Evolutionary conservation across 495 filamentous ascomycete genomes (phyloP), one percentile per base, ranked within the genome.

Genomic region (Xylaria palmicola): DNA sequence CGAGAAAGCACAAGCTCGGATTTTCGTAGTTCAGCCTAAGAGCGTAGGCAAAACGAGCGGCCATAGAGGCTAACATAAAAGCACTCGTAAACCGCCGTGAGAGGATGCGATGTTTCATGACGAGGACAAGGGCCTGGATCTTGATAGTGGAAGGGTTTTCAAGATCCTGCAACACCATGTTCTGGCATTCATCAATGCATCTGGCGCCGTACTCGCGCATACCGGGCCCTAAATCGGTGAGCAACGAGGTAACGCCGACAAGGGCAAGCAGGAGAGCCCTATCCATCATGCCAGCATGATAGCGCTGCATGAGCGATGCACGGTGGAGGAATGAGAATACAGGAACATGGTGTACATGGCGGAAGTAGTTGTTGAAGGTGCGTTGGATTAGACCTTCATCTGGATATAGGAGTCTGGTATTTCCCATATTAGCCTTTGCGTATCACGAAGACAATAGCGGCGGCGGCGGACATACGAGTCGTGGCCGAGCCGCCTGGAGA

Each of bases 281-380:
- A 60, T 81, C 77, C 63, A 81, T 74, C 48, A 74, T 73, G 20
- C 77, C 78, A n/a, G 78, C 74, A 56, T 81, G 74, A 63, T 78
- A 80, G 0, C 76, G 73, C 34, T 82, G 76, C 79, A 81, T 80
- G 19, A 81, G 75, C 0, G 78, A 82, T 1, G 79, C 77, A 1
- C 78, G 77, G 59, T 81, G 79, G 37, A 82, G 64, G 47, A 82
- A 82, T 29, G 76, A 74, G 65, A 79, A 81, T 63, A 77, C 75
- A 50, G 77, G 77, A 56, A 82, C 72, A 52, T 80, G 79, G 64
- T 82, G 78, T 40, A 82, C 72, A 40, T 81, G 73, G 10, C 75
- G 74, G 67, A 82, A 82, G 67, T 77, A 82, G 56, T 69, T 71
- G 60, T 75, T 76, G 50, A 82, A 80, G 19, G 75, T 77, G 20